Percentiles rank a stretch among this genome's conserved stretches.
Evolutionary conservation across 2,329 filamentous ascomycete species (phyloP).

Genomic region (Dryadomyces quercus-mongolicae): DNA sequence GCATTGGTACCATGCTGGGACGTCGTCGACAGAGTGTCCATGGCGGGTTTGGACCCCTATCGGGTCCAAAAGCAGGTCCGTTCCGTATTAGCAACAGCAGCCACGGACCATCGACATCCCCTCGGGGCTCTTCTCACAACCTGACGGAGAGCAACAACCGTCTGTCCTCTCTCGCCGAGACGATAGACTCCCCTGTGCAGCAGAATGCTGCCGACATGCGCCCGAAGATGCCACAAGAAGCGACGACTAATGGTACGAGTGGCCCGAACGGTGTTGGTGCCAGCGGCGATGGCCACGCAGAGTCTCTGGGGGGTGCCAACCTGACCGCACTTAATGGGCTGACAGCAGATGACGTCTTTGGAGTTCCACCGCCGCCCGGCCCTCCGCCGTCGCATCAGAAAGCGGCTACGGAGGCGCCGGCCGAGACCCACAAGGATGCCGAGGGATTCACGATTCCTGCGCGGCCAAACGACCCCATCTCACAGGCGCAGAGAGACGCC

Average conservation of each 20-base stretch:
- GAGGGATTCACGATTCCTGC: constrained; percentile 69
- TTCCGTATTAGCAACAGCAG: constrained; percentile 51
- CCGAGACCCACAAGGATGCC: constrained; percentile 45
- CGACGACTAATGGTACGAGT: constrained; percentile 5
- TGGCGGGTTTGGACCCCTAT: constrained; percentile 45
- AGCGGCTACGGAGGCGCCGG: constrained; percentile 12
- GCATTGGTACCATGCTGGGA: constrained; percentile 58
- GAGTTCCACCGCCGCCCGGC: constrained; percentile 38
- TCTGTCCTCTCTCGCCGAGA: constrained; percentile 46
- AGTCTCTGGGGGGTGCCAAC: constrained; percentile 8
- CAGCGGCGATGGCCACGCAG: constrained; percentile 18
- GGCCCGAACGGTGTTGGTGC: constrained; percentile 34
- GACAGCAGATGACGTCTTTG: constrained; percentile 32
- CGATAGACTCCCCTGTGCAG: constrained; percentile 28
- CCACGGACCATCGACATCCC: constrained; percentile 46
- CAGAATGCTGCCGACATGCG: constrained; percentile 19
- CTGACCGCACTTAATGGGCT: constrained; percentile 31
- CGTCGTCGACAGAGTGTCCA: constrained; percentile 55
- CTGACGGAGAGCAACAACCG: constrained; percentile 39
- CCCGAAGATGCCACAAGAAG: constrained; percentile 26
- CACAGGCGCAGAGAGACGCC: constrained; percentile 59
- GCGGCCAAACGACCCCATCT: constrained; percentile 51
- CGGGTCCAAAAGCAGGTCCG: constrained; percentile 40
- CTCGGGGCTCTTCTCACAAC: constrained; percentile 47
- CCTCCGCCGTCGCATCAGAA: constrained; percentile 34